Percentiles rank a stretch among this genome's conserved stretches.
Evolutionary conservation across 352 stramenopile genomes (phyloP).

Genomic region (Achlya hypogyna): DNA sequence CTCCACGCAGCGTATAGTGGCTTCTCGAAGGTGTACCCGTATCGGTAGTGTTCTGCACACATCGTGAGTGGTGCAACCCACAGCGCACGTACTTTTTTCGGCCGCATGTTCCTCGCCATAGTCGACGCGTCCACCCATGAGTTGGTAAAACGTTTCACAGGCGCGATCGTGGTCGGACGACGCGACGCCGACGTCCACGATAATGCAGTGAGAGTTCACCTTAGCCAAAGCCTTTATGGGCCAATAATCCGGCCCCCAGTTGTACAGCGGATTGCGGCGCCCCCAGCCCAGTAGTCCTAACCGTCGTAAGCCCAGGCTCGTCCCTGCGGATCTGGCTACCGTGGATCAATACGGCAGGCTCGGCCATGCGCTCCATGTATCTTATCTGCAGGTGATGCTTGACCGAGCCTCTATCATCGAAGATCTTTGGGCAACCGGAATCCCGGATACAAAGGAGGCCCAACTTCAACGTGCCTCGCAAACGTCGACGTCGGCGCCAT

Average conservation of each 20-base stretch:
- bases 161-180: slow-evolving; percentile 67
- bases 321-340: slow-evolving; percentile 21
- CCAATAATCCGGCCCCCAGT: slow-evolving; percentile 46
- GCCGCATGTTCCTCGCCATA: slow-evolving; percentile 43
- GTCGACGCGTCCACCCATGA: slow-evolving; percentile 49
- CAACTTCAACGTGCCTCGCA: no score
- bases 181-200: slow-evolving; percentile 49
- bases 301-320: not conserved
- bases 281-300: slow-evolving; percentile 35
- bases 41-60: slow-evolving; percentile 32
- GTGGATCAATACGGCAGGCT: slow-evolving; percentile 59
- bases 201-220: slow-evolving; percentile 46
- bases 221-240: slow-evolving; percentile 36
- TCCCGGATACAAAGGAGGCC: no score
- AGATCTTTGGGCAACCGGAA: no score
- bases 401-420: no score
- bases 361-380: slow-evolving; percentile 17
- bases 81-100: slow-evolving; percentile 3
- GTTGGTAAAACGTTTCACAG: slow-evolving; percentile 61
- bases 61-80: not conserved
- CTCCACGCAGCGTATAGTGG: slow-evolving; percentile 37
- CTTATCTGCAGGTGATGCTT: not conserved
- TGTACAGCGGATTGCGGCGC: slow-evolving; percentile 36
- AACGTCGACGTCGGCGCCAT: no score
- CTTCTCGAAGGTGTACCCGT: slow-evolving; percentile 31